A percentile compares a stretch with the other conserved stretches of the same genome.
Evolutionary conservation across 75 land plant species (phyloP).

Genomic region (Adiantum capillusveneris): DNA sequence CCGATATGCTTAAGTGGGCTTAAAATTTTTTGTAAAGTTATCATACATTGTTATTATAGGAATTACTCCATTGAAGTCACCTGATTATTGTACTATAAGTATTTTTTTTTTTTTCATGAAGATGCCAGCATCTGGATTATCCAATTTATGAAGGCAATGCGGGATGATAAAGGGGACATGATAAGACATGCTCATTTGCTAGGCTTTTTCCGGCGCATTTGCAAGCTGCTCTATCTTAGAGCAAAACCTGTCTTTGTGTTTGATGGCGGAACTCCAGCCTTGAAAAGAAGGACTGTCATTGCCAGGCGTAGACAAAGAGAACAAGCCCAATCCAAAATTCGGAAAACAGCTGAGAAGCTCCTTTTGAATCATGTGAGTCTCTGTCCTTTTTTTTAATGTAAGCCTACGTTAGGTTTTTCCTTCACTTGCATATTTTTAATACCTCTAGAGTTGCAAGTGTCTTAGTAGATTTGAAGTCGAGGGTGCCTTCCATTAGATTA

Average conservation of each 20-base stretch:
- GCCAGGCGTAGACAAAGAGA: conserved; percentile 90
- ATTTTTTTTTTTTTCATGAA: conserved; percentile 17
- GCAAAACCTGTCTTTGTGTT: conserved; percentile 93
- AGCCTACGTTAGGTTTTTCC: too few relatives aligned
- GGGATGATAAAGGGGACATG: conserved; percentile 98
- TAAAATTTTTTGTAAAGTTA: not conserved
- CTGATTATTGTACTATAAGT: not conserved
- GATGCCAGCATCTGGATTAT: conserved; percentile 99
- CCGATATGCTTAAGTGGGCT: not conserved
- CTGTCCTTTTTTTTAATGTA: too few relatives aligned
- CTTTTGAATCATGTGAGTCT: conserved; percentile 95
- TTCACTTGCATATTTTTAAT: too few relatives aligned
- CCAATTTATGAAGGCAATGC: conserved; percentile 99
- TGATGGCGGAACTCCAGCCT: conserved; percentile 95
- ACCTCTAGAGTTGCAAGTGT: too few relatives aligned
- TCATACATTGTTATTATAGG: too few relatives aligned
- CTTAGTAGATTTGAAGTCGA: too few relatives aligned
- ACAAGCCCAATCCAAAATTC: conserved; percentile 75
- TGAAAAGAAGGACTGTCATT: conserved; percentile 85
- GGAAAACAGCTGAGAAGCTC: conserved; percentile 96
- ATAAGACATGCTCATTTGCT: conserved; percentile 83
- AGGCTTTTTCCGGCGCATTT: conserved; percentile 96
- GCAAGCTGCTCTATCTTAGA: conserved; percentile 84
- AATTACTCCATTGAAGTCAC: not conserved
- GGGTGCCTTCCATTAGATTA: too few relatives aligned